A percentile compares a stretch with the other conserved stretches of the same genome.
phyloP scores from a whole-genome alignment of 176 grass and related monocot species.

The Oryza rufipogon region DNA sequence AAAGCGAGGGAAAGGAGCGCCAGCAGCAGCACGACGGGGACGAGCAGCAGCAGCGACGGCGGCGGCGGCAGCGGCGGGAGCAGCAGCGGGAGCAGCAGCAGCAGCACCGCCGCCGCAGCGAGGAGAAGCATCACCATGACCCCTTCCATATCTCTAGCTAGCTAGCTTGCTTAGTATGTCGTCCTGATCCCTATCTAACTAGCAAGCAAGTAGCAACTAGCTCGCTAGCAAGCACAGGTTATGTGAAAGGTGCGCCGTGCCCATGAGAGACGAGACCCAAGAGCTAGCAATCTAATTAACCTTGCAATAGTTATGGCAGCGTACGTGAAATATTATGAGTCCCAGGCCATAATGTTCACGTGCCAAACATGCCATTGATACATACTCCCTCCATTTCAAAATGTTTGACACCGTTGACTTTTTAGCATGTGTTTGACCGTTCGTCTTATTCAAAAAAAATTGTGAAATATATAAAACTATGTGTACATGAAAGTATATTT shows the following conservation, averaged over 20 bases:
- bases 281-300: background rate
- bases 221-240: background rate
- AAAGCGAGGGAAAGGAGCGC: conserved; percentile 43
- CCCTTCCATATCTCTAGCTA: conserved; percentile 30
- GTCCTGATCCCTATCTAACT: too few relatives aligned
- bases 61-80: conserved; percentile 47
- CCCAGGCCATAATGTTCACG: background rate
- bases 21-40: conserved; percentile 40
- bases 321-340: background rate
- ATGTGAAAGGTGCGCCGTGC: background rate
- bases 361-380: background rate
- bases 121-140: conserved; percentile 21
- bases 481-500: too few relatives aligned
- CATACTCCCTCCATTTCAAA: too few relatives aligned
- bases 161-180: background rate
- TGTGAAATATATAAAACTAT: too few relatives aligned
- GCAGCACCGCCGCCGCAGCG: conserved; percentile 21
- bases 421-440: too few relatives aligned
- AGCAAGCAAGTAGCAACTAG: background rate
- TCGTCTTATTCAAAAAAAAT: too few relatives aligned
- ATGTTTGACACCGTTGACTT: too few relatives aligned
- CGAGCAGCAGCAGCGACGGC: conserved; percentile 30
- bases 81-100: conserved; percentile 43
- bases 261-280: background rate
- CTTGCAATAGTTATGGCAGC: background rate